These are phyloP conservation scores for Vitis riparia DNA, from an alignment of 164 flowering plant species.

Conservation along the genomic window DNA sequence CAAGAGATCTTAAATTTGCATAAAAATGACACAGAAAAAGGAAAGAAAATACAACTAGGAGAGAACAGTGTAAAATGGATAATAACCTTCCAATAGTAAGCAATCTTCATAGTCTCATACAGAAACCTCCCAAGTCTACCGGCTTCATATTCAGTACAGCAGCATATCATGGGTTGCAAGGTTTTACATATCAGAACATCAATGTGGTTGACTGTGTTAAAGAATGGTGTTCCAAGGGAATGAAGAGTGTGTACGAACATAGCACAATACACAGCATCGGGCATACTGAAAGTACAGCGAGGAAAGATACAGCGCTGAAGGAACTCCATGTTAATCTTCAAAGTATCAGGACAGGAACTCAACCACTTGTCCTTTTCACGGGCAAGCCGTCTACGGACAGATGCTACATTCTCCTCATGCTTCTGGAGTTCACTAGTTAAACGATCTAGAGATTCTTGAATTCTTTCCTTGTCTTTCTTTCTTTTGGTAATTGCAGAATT, in stretches of 20 bases:
- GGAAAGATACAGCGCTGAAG: constrained; percentile 99
- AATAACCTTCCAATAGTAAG: constrained; percentile 95
- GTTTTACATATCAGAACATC: constrained; percentile 97
- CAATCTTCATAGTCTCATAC: constrained; percentile 89
- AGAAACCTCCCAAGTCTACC: constrained; percentile 96
- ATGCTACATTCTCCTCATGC: constrained; percentile 91
- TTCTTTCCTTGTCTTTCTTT: constrained; percentile 95
- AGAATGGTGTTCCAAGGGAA: constrained; percentile 95
- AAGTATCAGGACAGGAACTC: constrained; percentile 95
- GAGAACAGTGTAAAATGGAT: background rate
- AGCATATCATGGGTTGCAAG: constrained; percentile 99
- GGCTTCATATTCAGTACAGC: constrained; percentile 98
- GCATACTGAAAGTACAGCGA: constrained; percentile 95
- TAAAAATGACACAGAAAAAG: background rate
- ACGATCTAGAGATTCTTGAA: constrained; percentile 96
- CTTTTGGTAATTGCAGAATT: constrained; percentile 91
- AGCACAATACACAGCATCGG: constrained; percentile 98
- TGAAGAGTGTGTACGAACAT: constrained; percentile 93
- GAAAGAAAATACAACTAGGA: background rate
- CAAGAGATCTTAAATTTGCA: background rate
- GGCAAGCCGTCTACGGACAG: constrained; percentile 77
- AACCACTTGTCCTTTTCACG: constrained; percentile 96
- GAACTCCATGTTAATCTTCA: constrained; percentile 98
- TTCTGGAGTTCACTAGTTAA: constrained; percentile 68
- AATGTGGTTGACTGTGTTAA: constrained; percentile 97